Conservation (phyloP, 495 filamentous ascomycete species). For the Xylaria longipes region DNA sequence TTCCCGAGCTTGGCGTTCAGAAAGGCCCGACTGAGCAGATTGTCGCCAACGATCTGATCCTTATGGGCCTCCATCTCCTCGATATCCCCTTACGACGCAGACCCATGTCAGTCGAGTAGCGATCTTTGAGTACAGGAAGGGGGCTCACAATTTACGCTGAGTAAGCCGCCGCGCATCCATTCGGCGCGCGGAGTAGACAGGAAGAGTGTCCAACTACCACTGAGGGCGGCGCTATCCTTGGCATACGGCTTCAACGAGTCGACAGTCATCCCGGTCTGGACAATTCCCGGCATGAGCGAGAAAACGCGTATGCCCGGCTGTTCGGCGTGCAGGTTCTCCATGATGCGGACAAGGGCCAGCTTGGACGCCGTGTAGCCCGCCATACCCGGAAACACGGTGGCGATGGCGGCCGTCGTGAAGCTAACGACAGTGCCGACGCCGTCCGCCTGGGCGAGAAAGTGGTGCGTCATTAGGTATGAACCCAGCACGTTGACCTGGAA, state of each 20-base stretch:
- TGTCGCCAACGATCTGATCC: constrained; percentile 44
- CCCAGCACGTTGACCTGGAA: constrained; percentile 47
- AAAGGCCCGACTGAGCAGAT: constrained; percentile 37
- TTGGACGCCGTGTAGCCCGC: constrained; percentile 47
- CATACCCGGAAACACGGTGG: constrained; percentile 37
- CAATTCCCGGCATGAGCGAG: constrained; percentile 49
- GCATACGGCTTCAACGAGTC: constrained; percentile 39
- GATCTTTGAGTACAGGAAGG: constrained; percentile 12
- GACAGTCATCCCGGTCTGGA: constrained; percentile 39
- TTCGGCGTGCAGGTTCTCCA: constrained; percentile 44
- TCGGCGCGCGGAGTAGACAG: constrained; percentile 44
- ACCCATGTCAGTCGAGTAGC: constrained; percentile 17
- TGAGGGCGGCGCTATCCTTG: constrained; percentile 45
- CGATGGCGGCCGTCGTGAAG: constrained; percentile 38
- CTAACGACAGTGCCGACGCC: constrained; percentile 33
- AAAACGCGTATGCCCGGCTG: constrained; percentile 47
- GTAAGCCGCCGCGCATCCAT: constrained; percentile 43
- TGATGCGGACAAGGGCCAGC: constrained; percentile 43
- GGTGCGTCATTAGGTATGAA: constrained; percentile 42
- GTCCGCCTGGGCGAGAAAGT: constrained; percentile 44
- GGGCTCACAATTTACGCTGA: constrained; percentile 44
- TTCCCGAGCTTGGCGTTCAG: constrained; percentile 29
- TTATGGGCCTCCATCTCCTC: constrained; percentile 48
- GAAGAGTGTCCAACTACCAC: constrained; percentile 48
- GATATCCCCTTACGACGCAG: constrained; percentile 39